A percentile compares a stretch with the other conserved stretches of the same genome.
Conservation (phyloP, 2,329 filamentous ascomycete species). For the Beauveria asiatica region DNA sequence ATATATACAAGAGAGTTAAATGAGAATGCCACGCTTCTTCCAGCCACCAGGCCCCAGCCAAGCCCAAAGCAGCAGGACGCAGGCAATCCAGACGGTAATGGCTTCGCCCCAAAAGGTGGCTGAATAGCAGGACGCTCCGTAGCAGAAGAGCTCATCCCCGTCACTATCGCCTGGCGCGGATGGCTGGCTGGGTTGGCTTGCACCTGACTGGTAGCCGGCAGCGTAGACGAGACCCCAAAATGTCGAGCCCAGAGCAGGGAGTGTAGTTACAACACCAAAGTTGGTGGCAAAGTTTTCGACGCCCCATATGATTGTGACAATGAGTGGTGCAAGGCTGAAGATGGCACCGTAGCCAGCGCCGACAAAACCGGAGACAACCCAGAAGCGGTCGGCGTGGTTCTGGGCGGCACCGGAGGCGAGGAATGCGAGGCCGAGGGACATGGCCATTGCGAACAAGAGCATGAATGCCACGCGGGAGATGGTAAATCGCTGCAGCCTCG, state of each 20-base stretch:
- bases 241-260: conserved; percentile 78
- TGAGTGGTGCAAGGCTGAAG: conserved; percentile 82
- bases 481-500: conserved; percentile 36
- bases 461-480: conserved; percentile 77
- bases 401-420: conserved; percentile 71
- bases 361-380: conserved; percentile 73
- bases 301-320: conserved; percentile 96
- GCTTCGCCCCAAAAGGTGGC: conserved; percentile 81
- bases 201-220: conserved; percentile 64
- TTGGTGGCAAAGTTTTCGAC: conserved; percentile 98
- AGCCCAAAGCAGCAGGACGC: conserved; percentile 63
- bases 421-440: conserved; percentile 67
- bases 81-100: conserved; percentile 68
- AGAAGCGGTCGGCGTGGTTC: conserved; percentile 69
- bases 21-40: conserved; percentile 65
- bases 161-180: conserved; percentile 20
- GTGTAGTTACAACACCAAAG: conserved; percentile 90
- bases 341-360: conserved; percentile 89
- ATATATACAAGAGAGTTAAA: conserved; percentile 24
- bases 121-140: conserved; percentile 74
- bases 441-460: conserved; percentile 61
- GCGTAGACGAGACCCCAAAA: conserved; percentile 91
- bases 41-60: conserved; percentile 76
- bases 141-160: conserved; percentile 57
- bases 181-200: conserved; percentile 29